phyloP scores from a whole-genome alignment of 208 protist genomes.

The Jaenimonas drosophilae region DNA sequence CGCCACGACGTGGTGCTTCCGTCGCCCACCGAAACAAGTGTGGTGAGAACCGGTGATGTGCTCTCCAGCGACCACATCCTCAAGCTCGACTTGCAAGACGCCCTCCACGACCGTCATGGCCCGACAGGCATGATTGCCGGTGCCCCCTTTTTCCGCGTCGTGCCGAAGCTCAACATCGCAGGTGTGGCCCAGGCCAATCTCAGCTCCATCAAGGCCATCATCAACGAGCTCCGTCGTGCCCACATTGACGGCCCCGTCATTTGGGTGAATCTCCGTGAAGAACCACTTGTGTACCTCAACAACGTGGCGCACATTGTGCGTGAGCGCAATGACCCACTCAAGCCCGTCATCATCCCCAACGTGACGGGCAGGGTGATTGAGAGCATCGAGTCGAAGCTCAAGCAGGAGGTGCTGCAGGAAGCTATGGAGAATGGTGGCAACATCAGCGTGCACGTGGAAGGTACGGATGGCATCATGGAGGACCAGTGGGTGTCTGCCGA shows the following conservation, averaged over 20 bases:
- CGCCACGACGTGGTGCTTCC: slow-evolving; percentile 50
- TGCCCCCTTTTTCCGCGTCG: slow-evolving; percentile 78
- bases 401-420: slow-evolving; percentile 77
- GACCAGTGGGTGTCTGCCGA: slow-evolving; percentile 84
- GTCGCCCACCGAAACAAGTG: slow-evolving; percentile 45
- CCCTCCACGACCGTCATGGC: slow-evolving; percentile 40
- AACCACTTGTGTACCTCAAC: slow-evolving; percentile 84
- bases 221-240: slow-evolving; percentile 67
- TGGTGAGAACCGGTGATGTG: slow-evolving; percentile 62
- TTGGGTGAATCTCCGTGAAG: slow-evolving; percentile 85
- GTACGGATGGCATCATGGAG: slow-evolving; percentile 51
- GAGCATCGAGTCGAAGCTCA: slow-evolving; percentile 73
- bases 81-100: slow-evolving; percentile 68
- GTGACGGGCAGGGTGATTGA: slow-evolving; percentile 65
- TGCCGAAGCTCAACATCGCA: slow-evolving; percentile 77
- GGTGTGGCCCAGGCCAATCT: slow-evolving; percentile 73
- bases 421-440: slow-evolving; percentile 76
- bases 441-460: slow-evolving; percentile 68
- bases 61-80: slow-evolving; percentile 72
- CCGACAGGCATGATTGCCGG: slow-evolving; percentile 70
- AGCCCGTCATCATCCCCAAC: slow-evolving; percentile 76
- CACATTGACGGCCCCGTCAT: slow-evolving; percentile 54
- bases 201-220: slow-evolving; percentile 57
- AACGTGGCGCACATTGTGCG: slow-evolving; percentile 79
- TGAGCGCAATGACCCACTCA: slow-evolving; percentile 57